phyloP scores from a whole-genome alignment of 1,139 yeast species.

The Pichia sp. region DNA sequence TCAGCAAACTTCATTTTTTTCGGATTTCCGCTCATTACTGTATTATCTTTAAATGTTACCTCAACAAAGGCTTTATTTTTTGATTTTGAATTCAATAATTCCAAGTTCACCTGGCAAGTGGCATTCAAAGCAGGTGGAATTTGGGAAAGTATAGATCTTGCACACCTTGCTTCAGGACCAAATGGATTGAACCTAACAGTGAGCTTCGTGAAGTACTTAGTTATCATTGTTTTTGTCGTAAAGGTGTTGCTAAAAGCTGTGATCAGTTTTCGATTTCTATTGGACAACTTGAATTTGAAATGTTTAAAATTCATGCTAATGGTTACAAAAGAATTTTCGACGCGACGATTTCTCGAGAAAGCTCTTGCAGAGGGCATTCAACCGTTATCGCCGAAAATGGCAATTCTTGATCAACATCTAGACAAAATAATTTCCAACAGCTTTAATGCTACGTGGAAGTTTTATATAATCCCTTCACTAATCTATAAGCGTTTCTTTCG shows the following conservation, averaged over 20 bases:
- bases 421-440: too few relatives aligned
- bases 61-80: conserved; percentile 51
- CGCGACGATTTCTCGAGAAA: background rate
- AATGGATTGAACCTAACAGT: conserved; percentile 74
- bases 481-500: too few relatives aligned
- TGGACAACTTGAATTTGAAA: too few relatives aligned
- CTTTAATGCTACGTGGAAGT: too few relatives aligned
- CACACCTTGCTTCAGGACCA: conserved; percentile 65
- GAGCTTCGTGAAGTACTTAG: conserved; percentile 77
- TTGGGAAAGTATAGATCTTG: conserved; percentile 71
- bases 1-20: conserved; percentile 44
- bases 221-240: conserved; percentile 53
- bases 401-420: background rate
- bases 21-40: conserved; percentile 64
- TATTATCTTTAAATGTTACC: conserved; percentile 80
- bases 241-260: background rate
- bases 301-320: too few relatives aligned
- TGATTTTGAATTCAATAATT: conserved; percentile 42
- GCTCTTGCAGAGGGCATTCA: background rate
- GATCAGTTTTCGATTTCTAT: too few relatives aligned
- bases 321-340: background rate
- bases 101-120: conserved; percentile 44
- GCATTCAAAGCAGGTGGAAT: conserved; percentile 64
- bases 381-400: background rate
- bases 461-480: too few relatives aligned